Base-by-base conservation (phyloP, 2,329 filamentous ascomycete genomes). In the Beauveria brongniartii region DNA sequence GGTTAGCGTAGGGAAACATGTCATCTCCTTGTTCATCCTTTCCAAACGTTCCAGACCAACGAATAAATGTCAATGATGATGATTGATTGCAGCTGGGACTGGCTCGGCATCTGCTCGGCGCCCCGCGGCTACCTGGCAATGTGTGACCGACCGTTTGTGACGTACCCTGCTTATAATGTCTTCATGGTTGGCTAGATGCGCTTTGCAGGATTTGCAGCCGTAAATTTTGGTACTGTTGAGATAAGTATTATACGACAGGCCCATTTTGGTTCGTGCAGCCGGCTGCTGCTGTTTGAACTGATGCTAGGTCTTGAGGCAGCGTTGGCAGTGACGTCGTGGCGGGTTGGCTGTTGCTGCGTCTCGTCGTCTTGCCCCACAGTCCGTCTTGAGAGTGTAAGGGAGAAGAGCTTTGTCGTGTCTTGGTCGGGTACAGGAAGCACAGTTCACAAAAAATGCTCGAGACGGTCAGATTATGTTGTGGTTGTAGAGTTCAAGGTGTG, bases 151-250 rank as follows among this genome's bases (percentile, higher is more conserved):
- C 47, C 47, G 14, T 8, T n/a, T 54, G 14, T 24, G 37, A 76
- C 88, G 70, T 78, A 97, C 93, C 69, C 92, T 82, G 71, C 91
- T 96, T 65, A 97, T 92, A 66, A 99, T 97, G 70, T 97, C 92
- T 68, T 97, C 92, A 69, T 96, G 91, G 73, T 96, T 94, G 37
- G 92, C 89, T 20, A 99, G 85, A 72, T 99, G 94, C 8, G 94
- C 91, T 75, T 97, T 97, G 86, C 94, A 99, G 69, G 83, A 84
- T 79, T 93, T 93, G 84, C 90, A 97, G 66, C 91, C 92, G 74
- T 94, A 96, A 72, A 97, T 93, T 76, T 90, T 90, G 75, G 81
- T 84, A 71, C 89, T 89, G 74, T 87, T 90, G 66, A 96, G 87
- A 74, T 96, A 97, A 63, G 90, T 87, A 77, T 96, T 96, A 80